Evolutionary conservation across 2,329 filamentous ascomycete genomes (phyloP), one percentile per base, ranked within the genome.

Genomic region (Gyromitra esculenta): DNA sequence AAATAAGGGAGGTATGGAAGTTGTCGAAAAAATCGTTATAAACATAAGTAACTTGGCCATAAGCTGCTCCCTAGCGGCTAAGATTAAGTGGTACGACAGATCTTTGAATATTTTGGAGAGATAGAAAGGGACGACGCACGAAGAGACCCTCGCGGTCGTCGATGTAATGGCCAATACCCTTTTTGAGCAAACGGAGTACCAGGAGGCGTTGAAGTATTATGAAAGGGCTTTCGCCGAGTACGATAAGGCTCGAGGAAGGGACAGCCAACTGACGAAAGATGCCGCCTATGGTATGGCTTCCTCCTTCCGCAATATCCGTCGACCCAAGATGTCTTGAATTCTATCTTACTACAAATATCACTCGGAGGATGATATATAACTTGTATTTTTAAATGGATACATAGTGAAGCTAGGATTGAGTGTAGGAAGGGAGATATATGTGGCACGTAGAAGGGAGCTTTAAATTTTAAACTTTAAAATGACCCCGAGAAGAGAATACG

Each of bases 141-240:
- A 50, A 13, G 56, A 37, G 15, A 39, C 56, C 31, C 56, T 59
- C 35, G 35, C 21, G 4, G 31, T 39, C 37, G 48, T 77, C 35
- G 31, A 73, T 56, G 60, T 52, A 31, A 65, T 74, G 2, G 75
- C 52, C 11, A 7, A 37, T 25, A 31, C 21, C 8, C 41, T 21
- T n/a, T 25, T 35, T 48, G 62, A 59, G 59, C 48, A 50, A 50
- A 50, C 18, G 13, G 48, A 67, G 54, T 77, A 66, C 52, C 25
- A 50, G 15, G 48, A 73, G 15, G 74, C 68, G 18, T 31, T 73
- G 35, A 8, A 68, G 21, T 76, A 39, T 39, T 67, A 66, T 39
- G 2, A 73, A 13, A 43, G 59, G 21, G 43, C 59, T 9, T 50
- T 67, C 9, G 57, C 59, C 39, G 57, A 18, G 7, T 18, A 50